Conservation (phyloP, 495 filamentous ascomycete species). For the Talaromyces borbonicus region DNA sequence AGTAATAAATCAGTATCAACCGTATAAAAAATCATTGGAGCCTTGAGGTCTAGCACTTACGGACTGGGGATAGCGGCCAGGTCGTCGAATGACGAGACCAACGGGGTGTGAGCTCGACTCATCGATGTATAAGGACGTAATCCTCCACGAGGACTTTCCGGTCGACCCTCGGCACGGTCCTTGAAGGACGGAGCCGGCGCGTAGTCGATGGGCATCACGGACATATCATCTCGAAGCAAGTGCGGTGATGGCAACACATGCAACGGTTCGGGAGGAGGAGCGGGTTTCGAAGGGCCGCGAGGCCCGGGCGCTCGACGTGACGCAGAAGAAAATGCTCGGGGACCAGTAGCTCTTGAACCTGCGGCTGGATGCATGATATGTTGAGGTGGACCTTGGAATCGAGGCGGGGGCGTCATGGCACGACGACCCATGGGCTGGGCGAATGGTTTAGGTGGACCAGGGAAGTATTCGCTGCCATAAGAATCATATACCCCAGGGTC, state of each 20-base stretch:
- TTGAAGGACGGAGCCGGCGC: constrained; percentile 66
- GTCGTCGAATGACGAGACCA: constrained; percentile 80
- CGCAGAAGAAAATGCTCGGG: constrained; percentile 60
- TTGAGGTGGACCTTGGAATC: constrained; percentile 48
- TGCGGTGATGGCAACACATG: constrained; percentile 74
- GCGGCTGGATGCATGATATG: constrained; percentile 38
- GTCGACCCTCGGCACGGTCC: constrained; percentile 60
- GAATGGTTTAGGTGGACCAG: constrained; percentile 53
- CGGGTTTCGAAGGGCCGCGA: constrained; percentile 42
- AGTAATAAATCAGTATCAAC: constrained; percentile 9
- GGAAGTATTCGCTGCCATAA: constrained; percentile 60
- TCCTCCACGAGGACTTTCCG: constrained; percentile 73
- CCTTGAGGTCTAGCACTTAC: constrained; percentile 50
- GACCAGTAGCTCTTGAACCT: constrained; percentile 36
- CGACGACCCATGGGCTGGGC: constrained; percentile 76
- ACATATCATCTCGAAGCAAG: constrained; percentile 74
- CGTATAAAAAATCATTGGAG: neutral
- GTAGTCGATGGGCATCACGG: constrained; percentile 71
- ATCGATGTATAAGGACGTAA: constrained; percentile 60
- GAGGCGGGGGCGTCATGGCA: constrained; percentile 94
- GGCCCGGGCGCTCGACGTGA: constrained; percentile 47
- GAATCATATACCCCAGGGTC: constrained; percentile 61
- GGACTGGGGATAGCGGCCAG: constrained; percentile 78
- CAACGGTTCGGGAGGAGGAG: constrained; percentile 67
- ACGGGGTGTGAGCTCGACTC: constrained; percentile 61